Percentiles rank a stretch among this genome's conserved stretches.
Evolutionary conservation across 2,329 filamentous ascomycete genomes (phyloP).

Genomic region (Penicillium sp.): DNA sequence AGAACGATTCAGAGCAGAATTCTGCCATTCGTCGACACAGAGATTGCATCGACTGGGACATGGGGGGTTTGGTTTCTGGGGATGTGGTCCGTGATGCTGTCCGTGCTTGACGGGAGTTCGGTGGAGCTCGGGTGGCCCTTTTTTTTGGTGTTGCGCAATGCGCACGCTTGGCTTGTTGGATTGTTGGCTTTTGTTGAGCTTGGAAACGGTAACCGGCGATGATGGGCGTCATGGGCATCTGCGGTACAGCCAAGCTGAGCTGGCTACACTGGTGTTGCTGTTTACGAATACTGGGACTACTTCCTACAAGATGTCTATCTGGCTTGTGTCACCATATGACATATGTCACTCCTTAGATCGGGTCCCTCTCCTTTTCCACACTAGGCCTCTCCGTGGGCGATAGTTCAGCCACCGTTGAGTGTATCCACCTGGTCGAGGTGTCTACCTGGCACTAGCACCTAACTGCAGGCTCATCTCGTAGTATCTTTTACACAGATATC

Average conservation of each 20-base stretch:
- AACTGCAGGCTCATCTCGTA: neutral
- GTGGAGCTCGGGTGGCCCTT: conserved; percentile 14
- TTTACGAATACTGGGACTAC: no score
- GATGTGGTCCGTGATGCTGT: conserved; percentile 22
- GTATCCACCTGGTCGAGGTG: neutral
- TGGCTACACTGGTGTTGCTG: no score
- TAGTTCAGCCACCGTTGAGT: neutral
- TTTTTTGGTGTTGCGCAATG: neutral
- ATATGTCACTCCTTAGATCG: neutral
- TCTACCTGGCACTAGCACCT: neutral
- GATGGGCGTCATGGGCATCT: neutral
- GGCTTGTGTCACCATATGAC: neutral
- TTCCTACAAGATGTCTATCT: neutral
- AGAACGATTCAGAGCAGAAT: neutral
- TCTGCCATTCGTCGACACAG: conserved; percentile 1
- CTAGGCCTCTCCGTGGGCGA: neutral
- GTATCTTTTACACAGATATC: no score
- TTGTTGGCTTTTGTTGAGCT: neutral
- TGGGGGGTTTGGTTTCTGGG: conserved; percentile 7
- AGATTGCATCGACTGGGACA: neutral
- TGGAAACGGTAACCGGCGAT: neutral
- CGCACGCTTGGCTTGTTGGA: neutral
- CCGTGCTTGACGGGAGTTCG: conserved; percentile 18
- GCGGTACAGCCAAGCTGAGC: neutral
- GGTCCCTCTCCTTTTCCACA: neutral